phyloP scores from a whole-genome alignment of 1,139 yeast genomes.

The Tardiomyces blankii region DNA sequence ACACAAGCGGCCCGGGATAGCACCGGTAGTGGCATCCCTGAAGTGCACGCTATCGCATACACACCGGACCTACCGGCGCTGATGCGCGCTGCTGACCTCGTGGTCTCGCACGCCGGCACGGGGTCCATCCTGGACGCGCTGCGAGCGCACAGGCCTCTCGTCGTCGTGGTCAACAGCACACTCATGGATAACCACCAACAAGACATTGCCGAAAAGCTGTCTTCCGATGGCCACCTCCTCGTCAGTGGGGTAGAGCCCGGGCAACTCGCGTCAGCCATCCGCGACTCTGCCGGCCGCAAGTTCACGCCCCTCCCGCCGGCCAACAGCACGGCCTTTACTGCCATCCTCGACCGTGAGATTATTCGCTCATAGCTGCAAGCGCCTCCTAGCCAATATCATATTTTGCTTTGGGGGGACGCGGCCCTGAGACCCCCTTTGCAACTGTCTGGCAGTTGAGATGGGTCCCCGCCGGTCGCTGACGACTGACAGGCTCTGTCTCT shows the following conservation, averaged over 20 bases:
- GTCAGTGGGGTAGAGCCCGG: not conserved
- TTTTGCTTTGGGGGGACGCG: too few species aligned
- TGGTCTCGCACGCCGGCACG: constrained; percentile 84
- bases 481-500: too few species aligned
- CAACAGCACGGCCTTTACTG: not conserved
- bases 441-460: too few species aligned
- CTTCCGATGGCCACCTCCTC: constrained; percentile 5
- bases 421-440: too few species aligned
- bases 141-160: constrained; percentile 41
- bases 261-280: not conserved
- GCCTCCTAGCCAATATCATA: too few species aligned
- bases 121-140: constrained; percentile 82
- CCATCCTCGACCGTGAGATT: not conserved
- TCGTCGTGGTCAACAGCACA: constrained; percentile 58
- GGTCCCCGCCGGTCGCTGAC: too few species aligned
- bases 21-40: constrained; percentile 45
- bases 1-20: constrained; percentile 29
- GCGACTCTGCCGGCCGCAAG: not conserved
- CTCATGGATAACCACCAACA: constrained; percentile 83
- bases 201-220: constrained; percentile 60
- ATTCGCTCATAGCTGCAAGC: not conserved
- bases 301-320: not conserved
- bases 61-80: constrained; percentile 33
- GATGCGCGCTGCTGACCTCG: constrained; percentile 38
- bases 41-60: constrained; percentile 43